Conservation (phyloP, 106 monocot genomes). For the Phalaenopsis aphrodite region DNA sequence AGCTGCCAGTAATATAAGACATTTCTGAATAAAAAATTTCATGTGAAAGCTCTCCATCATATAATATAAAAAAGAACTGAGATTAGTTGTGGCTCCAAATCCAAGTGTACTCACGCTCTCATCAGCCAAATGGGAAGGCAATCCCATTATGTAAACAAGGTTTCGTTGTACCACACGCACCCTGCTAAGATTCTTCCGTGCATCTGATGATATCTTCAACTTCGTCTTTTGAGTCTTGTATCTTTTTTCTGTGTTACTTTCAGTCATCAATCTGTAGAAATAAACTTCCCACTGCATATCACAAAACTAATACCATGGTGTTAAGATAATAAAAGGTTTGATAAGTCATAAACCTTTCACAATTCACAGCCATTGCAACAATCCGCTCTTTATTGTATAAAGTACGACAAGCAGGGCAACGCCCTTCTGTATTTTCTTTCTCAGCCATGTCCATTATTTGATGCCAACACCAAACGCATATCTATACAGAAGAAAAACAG, state of each 20-base stretch:
- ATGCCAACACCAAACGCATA: conserved; percentile 98
- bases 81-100: too few relatives aligned
- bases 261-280: conserved; percentile 45
- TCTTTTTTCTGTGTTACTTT: conserved; percentile 47
- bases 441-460: conserved; percentile 90
- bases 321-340: background rate
- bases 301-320: background rate
- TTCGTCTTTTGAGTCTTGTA: conserved; percentile 46
- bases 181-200: conserved; percentile 64
- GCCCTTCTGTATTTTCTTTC: conserved; percentile 68
- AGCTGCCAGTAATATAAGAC: background rate
- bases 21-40: background rate
- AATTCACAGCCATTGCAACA: conserved; percentile 46
- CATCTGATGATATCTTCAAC: conserved; percentile 47
- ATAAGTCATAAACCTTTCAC: conserved; percentile 32
- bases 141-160: conserved; percentile 89
- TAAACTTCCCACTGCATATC: background rate
- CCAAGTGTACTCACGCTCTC: conserved; percentile 51
- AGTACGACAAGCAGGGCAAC: conserved; percentile 77
- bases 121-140: conserved; percentile 68
- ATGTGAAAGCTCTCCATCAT: too few relatives aligned
- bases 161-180: conserved; percentile 83
- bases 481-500: conserved; percentile 24
- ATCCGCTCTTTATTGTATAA: conserved; percentile 75
- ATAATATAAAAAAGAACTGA: too few relatives aligned